Evolutionary conservation across 2,329 filamentous ascomycete species (phyloP).

Genomic region (Fusarium liriodendri): DNA sequence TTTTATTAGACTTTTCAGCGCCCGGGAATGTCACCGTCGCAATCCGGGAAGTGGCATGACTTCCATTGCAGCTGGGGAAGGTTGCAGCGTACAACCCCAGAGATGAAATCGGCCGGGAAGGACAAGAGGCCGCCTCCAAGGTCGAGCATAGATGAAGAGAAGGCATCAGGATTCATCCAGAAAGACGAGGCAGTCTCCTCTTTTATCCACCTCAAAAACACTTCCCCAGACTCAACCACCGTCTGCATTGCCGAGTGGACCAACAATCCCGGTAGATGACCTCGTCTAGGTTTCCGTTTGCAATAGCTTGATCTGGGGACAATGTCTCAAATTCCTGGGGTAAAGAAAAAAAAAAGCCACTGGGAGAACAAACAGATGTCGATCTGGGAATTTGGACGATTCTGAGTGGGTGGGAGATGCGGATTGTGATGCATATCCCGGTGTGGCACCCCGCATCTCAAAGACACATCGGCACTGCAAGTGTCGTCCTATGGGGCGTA

Average conservation of each 20-base stretch:
- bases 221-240: neutral
- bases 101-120: neutral
- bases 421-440: neutral
- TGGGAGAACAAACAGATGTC: neutral
- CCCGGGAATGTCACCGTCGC: neutral
- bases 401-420: neutral
- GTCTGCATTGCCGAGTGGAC: neutral
- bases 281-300: neutral
- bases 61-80: neutral
- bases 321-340: neutral
- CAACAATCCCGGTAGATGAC: neutral
- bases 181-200: neutral
- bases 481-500: neutral
- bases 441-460: neutral
- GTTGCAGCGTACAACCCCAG: neutral
- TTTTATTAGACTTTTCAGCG: neutral
- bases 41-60: neutral
- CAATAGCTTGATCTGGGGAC: neutral
- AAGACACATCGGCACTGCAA: neutral
- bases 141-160: neutral
- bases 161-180: neutral
- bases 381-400: neutral
- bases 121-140: neutral
- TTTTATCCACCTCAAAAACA: neutral
- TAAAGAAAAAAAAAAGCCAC: neutral